Percentiles rank a stretch among this genome's conserved stretches.
Evolutionary conservation across 2,329 filamentous ascomycete species (phyloP).

Genomic region (Apiospora sp.): DNA sequence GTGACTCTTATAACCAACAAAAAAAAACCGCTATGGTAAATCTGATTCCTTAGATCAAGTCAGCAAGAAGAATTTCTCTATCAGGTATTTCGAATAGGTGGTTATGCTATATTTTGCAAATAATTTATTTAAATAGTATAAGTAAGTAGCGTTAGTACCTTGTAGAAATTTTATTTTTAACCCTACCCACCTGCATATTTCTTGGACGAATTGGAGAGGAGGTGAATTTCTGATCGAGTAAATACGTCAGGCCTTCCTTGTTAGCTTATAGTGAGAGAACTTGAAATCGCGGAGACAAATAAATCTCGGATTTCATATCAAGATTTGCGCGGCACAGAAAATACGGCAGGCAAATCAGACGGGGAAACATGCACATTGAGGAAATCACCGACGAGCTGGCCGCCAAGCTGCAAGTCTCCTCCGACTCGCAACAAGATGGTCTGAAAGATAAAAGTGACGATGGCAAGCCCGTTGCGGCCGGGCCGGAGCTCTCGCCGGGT

Average conservation of each 20-base stretch:
- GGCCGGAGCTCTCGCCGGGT: constrained; percentile 56
- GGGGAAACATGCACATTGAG: constrained; percentile 46
- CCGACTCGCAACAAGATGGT: constrained; percentile 34
- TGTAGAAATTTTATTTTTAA: background rate
- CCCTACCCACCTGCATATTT: constrained; percentile 2
- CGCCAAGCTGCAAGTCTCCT: constrained; percentile 48
- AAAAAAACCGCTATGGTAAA: background rate
- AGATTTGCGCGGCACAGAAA: background rate
- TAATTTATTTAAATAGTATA: too few species aligned
- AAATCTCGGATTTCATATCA: background rate
- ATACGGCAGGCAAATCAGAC: background rate
- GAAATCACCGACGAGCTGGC: constrained; percentile 50
- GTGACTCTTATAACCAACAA: background rate
- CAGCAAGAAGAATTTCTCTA: background rate
- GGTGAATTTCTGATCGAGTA: background rate
- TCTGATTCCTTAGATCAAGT: background rate
- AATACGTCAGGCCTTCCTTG: background rate
- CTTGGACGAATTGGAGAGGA: background rate
- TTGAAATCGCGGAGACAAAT: background rate
- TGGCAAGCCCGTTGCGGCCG: constrained; percentile 30
- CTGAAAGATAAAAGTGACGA: constrained; percentile 23
- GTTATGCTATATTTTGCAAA: background rate
- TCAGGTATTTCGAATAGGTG: background rate
- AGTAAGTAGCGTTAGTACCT: background rate
- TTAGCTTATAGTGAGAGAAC: background rate